Conservation (phyloP, 192 early-diverging fungal genomes). For the Gigaspora rosea region DNA sequence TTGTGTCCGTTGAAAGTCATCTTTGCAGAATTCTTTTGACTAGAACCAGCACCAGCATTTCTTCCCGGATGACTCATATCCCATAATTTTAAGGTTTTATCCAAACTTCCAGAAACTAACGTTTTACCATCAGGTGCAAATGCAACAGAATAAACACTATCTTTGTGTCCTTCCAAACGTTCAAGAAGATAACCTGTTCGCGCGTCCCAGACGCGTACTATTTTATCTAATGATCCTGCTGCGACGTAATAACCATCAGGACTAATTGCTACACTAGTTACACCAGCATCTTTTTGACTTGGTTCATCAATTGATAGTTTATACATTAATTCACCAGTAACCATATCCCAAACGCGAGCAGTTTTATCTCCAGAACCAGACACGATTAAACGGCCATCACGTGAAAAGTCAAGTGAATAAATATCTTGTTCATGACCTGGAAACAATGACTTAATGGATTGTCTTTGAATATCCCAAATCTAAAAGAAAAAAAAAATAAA, state of each 20-base stretch:
- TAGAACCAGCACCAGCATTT: slow-evolving; percentile 36
- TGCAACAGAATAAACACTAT: slow-evolving; percentile 94
- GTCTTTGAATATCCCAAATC: slow-evolving; percentile 70
- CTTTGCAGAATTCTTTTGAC: slow-evolving; percentile 43
- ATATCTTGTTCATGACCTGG: slow-evolving; percentile 95
- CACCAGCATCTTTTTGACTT: slow-evolving; percentile 86
- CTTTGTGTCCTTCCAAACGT: slow-evolving; percentile 91
- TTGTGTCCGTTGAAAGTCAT: slow-evolving; percentile 57
- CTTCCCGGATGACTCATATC: slow-evolving; percentile 62
- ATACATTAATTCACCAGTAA: slow-evolving; percentile 69
- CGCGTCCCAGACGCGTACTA: slow-evolving; percentile 91
- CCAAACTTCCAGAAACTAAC: slow-evolving; percentile 88
- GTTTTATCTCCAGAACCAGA: slow-evolving; percentile 87
- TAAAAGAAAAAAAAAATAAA: slow-evolving; percentile 26
- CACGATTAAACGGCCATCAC: slow-evolving; percentile 86
- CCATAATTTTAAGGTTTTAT: slow-evolving; percentile 92
- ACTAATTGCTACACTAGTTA: slow-evolving; percentile 93
- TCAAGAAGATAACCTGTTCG: slow-evolving; percentile 78
- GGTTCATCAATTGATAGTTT: slow-evolving; percentile 78
- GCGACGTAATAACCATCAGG: slow-evolving; percentile 87
- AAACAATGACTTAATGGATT: slow-evolving; percentile 66
- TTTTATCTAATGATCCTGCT: slow-evolving; percentile 89
- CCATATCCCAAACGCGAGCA: slow-evolving; percentile 86
- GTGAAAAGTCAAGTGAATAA: slow-evolving; percentile 92
- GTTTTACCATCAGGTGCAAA: slow-evolving; percentile 92